Evolutionary conservation across 176 grass and related monocot genomes (phyloP).

Genomic region (Elymus sibiricus): DNA sequence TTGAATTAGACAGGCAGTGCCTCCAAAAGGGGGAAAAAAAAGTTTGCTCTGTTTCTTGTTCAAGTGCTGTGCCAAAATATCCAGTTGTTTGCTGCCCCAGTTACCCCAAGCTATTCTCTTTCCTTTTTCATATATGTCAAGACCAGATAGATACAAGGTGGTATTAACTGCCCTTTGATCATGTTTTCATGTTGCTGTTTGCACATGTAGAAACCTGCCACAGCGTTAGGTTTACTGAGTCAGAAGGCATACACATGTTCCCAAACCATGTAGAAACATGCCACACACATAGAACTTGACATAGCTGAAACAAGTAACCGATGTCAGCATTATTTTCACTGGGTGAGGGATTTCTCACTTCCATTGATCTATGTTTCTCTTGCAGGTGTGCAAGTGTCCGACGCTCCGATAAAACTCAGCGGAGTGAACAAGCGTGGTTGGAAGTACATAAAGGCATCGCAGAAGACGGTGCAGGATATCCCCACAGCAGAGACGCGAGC

Average conservation of each 20-base stretch:
- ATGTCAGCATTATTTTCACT: background rate
- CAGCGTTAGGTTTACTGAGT: background rate
- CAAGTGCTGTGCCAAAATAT: background rate
- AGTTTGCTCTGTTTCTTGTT: background rate
- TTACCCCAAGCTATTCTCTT: background rate
- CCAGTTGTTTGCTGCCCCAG: background rate
- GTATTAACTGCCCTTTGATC: background rate
- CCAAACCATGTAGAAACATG: background rate
- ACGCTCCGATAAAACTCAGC: conserved; percentile 53
- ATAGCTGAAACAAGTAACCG: background rate
- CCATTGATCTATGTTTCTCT: conserved; percentile 9
- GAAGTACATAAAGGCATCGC: conserved; percentile 67
- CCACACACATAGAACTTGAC: background rate
- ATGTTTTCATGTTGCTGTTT: background rate
- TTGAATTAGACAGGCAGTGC: background rate
- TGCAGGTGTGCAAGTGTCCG: conserved; percentile 50
- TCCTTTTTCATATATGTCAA: background rate
- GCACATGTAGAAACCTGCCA: background rate
- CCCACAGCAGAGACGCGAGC: conserved; percentile 24
- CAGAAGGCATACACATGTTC: background rate
- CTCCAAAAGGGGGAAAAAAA: background rate
- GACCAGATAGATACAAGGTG: background rate
- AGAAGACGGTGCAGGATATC: conserved; percentile 41
- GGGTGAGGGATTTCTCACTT: background rate
- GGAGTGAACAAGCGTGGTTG: conserved; percentile 77